Conservation (phyloP, 1,139 yeast species). For the Protomyces inundatus region DNA sequence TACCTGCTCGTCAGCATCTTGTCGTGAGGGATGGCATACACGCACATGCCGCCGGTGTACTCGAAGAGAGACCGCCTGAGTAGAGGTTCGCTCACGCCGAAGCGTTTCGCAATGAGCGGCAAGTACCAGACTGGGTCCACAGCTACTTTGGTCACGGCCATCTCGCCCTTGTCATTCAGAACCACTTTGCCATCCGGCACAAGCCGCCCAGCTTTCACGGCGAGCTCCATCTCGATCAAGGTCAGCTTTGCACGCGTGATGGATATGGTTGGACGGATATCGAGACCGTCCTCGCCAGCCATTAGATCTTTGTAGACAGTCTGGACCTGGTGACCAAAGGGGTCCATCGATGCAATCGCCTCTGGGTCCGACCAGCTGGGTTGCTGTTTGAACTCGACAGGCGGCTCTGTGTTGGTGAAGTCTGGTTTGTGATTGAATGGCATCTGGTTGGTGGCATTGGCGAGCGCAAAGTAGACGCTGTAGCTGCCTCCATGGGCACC, state of each 20-base stretch:
- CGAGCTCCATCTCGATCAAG: conserved; percentile 51
- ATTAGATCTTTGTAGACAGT: conserved; percentile 48
- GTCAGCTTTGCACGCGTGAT: conserved; percentile 60
- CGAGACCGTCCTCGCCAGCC: conserved; percentile 44
- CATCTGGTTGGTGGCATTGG: conserved; percentile 53
- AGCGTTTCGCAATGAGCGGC: conserved; percentile 59
- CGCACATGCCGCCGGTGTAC: neutral
- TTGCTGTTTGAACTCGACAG: conserved; percentile 49
- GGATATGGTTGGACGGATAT: conserved; percentile 57
- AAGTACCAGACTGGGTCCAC: conserved; percentile 64
- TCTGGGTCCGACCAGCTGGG: conserved; percentile 51
- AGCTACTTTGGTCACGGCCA: conserved; percentile 57
- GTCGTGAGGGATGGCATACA: conserved; percentile 38
- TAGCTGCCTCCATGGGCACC: conserved; percentile 62
- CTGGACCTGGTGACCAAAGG: conserved; percentile 58
- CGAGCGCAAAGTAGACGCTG: conserved; percentile 56
- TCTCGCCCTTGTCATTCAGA: conserved; percentile 52
- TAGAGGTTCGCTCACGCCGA: conserved; percentile 52
- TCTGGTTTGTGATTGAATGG: conserved; percentile 51
- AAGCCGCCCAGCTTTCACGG: conserved; percentile 49
- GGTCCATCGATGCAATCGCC: conserved; percentile 58
- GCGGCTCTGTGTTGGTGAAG: conserved; percentile 59
- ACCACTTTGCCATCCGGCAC: conserved; percentile 55
- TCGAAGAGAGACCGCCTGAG: conserved; percentile 48
- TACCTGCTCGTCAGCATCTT: conserved; percentile 58